A percentile compares a stretch with the other conserved stretches of the same genome.
phyloP scores from a whole-genome alignment of 2,329 filamentous ascomycete genomes.

The Reticulascus tulasneorum region DNA sequence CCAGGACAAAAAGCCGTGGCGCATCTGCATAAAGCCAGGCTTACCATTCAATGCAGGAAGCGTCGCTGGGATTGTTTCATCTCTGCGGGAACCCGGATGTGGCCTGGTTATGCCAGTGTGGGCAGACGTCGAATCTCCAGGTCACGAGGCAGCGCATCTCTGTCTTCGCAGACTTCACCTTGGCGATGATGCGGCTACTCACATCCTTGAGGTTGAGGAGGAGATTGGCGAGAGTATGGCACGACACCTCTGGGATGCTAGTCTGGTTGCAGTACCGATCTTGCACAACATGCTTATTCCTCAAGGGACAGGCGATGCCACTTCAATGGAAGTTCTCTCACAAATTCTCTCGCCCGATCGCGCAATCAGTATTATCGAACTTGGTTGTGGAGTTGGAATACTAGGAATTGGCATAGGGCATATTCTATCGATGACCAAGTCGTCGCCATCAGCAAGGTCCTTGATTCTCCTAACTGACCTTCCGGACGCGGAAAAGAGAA shows the following conservation, averaged over 20 bases:
- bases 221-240: slow-evolving; percentile 58
- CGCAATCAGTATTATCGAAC: slow-evolving; percentile 44
- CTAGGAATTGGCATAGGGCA: slow-evolving; percentile 45
- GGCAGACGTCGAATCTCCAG: slow-evolving; percentile 23
- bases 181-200: slow-evolving; percentile 17
- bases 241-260: slow-evolving; percentile 56
- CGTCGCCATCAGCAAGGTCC: slow-evolving; percentile 16
- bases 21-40: no score
- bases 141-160: slow-evolving; percentile 18
- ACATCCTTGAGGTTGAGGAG: slow-evolving; percentile 43
- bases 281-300: slow-evolving; percentile 20
- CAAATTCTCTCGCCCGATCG: slow-evolving; percentile 20
- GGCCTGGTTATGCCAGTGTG: slow-evolving; percentile 43
- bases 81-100: no score
- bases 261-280: slow-evolving; percentile 40
- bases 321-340: slow-evolving; percentile 8
- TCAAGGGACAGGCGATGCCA: slow-evolving; percentile 6
- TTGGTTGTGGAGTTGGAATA: slow-evolving; percentile 55
- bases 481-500: slow-evolving; percentile 47
- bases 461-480: slow-evolving; percentile 54
- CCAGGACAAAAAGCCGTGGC: no score
- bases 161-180: slow-evolving; percentile 25
- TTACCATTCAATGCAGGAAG: no score
- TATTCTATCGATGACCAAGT: slow-evolving; percentile 22
- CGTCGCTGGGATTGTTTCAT: no score